Evolutionary conservation across 83 land plant species (phyloP).

Genomic region (Picea abies): DNA sequence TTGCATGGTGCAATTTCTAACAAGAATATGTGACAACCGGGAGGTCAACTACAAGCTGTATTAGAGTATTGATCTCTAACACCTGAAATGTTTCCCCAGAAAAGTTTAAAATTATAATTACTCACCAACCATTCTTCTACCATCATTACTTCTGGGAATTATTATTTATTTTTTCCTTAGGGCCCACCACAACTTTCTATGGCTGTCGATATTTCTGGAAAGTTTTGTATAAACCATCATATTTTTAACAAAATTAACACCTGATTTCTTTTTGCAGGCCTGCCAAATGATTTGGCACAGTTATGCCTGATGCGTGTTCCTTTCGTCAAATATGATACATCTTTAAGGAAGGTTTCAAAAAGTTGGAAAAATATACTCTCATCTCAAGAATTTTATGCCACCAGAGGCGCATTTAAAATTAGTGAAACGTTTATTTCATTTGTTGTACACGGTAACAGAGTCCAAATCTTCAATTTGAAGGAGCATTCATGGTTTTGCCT

Average conservation of each 20-base stretch:
- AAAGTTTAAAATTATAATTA: not conserved
- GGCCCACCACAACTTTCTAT: not conserved
- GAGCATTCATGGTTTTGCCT: constrained; percentile 31
- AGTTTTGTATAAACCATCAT: not conserved
- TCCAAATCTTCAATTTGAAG: constrained; percentile 22
- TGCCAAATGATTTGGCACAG: constrained; percentile 36
- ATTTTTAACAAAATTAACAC: not conserved
- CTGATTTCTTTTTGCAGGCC: constrained; percentile 23
- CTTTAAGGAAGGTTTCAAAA: constrained; percentile 21
- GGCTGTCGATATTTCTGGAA: not conserved
- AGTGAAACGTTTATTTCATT: constrained; percentile 24
- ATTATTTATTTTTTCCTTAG: not conserved
- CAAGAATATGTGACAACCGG: no score
- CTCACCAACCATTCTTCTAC: not conserved
- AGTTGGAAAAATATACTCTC: constrained; percentile 22
- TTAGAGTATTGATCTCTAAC: not conserved
- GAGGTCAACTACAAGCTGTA: not conserved
- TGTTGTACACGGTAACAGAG: constrained; percentile 35
- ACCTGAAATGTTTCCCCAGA: not conserved
- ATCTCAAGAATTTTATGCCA: constrained; percentile 22
- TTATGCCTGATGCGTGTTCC: constrained; percentile 31
- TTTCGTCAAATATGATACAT: constrained; percentile 23
- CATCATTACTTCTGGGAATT: not conserved
- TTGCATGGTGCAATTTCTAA: no score
- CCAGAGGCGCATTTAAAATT: constrained; percentile 17